Percentiles rank a stretch among this genome's conserved stretches.
Conservation (phyloP, 225 moss, liverwort and hornwort species). For the Bryum argenteum region DNA sequence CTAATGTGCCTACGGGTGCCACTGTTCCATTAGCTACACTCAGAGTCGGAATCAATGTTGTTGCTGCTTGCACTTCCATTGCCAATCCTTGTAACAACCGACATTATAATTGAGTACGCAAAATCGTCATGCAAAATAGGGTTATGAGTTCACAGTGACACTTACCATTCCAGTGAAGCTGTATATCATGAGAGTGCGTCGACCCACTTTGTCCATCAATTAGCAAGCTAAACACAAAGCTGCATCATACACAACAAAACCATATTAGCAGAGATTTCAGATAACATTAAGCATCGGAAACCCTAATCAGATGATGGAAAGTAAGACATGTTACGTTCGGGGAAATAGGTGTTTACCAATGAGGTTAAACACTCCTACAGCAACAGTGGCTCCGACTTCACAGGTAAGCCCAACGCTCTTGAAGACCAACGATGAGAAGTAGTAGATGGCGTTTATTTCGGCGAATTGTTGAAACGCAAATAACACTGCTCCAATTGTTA, state of each 20-base stretch:
- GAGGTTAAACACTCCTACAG: conserved; percentile 76
- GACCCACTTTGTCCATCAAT: conserved; percentile 82
- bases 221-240: conserved; percentile 72
- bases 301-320: too few relatives aligned
- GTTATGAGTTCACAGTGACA: too few relatives aligned
- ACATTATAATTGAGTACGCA: background rate
- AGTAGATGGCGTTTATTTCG: conserved; percentile 91
- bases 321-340: too few relatives aligned
- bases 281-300: too few relatives aligned
- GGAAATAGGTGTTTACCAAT: conserved; percentile 30
- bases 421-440: conserved; percentile 87
- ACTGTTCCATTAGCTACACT: too few relatives aligned
- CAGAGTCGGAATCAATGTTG: too few relatives aligned
- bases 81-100: conserved; percentile 40
- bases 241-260: conserved; percentile 6
- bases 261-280: fast-evolving
- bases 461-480: conserved; percentile 87
- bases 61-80: conserved; percentile 57
- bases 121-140: too few relatives aligned
- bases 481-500: conserved; percentile 65
- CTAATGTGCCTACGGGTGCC: too few relatives aligned
- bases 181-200: conserved; percentile 74
- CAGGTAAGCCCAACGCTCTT: conserved; percentile 74
- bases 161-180: conserved; percentile 90
- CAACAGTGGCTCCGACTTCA: conserved; percentile 77